These are phyloP conservation scores for Coemansia pectinata DNA, from an alignment of 192 early-diverging fungal species.

Conservation along the genomic window DNA sequence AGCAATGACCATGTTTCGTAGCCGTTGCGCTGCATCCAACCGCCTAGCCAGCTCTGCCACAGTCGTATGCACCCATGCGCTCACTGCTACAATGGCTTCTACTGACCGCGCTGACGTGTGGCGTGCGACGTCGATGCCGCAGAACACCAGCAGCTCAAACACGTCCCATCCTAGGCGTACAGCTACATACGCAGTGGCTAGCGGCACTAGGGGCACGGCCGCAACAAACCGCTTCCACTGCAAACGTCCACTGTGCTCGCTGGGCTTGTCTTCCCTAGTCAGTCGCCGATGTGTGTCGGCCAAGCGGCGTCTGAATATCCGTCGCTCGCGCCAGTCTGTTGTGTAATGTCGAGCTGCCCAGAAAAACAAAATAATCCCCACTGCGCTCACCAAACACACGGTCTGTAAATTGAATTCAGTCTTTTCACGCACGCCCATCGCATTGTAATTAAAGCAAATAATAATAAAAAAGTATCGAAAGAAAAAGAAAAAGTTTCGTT, in stretches of 20 bases:
- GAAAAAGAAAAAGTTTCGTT: background rate
- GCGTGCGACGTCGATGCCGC: conserved; percentile 24
- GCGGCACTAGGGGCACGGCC: conserved; percentile 38
- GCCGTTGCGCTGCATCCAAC: conserved; percentile 18
- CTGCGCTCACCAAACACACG: conserved; percentile 21
- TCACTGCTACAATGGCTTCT: background rate
- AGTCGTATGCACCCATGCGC: background rate
- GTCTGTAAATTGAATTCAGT: conserved; percentile 39
- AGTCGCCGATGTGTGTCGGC: conserved; percentile 23
- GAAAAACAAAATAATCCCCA: conserved; percentile 18
- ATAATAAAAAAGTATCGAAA: background rate
- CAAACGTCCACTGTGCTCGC: background rate
- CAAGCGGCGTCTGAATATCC: conserved; percentile 34
- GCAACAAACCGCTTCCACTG: conserved; percentile 46
- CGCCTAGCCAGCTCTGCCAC: background rate
- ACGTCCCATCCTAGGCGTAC: conserved; percentile 40
- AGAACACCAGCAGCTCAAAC: conserved; percentile 47
- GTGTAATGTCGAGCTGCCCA: conserved; percentile 33
- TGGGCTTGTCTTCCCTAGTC: background rate
- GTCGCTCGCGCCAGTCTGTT: conserved; percentile 45
- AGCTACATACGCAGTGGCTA: conserved; percentile 43
- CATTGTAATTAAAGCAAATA: background rate
- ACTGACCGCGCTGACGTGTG: background rate
- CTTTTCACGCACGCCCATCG: conserved; percentile 47
- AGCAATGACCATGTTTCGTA: conserved; percentile 10